A percentile compares a stretch with the other conserved stretches of the same genome.
Evolutionary conservation across 2,329 filamentous ascomycete species (phyloP).

Genomic region (Scedosporium minutisporum): DNA sequence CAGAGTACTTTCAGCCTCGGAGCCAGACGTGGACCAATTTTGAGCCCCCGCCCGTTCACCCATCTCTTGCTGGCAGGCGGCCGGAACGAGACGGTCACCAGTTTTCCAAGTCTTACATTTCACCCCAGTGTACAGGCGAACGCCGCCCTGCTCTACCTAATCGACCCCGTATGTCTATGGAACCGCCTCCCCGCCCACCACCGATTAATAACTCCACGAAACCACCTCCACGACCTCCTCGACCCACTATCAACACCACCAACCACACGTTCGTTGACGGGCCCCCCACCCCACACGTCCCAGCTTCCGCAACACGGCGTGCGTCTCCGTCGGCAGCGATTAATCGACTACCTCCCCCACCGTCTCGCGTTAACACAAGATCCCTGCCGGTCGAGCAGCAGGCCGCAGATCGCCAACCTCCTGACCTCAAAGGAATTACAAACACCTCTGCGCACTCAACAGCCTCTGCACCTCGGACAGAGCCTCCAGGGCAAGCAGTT

Average conservation of each 20-base stretch:
- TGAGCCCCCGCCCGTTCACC: conserved; percentile 44
- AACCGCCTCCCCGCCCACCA: conserved; percentile 14
- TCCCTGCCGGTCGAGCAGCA: neutral
- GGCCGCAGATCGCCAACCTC: neutral
- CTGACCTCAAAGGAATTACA: neutral
- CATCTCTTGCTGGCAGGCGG: neutral
- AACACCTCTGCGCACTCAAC: neutral
- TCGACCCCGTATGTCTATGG: conserved; percentile 29
- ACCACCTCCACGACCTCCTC: conserved; percentile 19
- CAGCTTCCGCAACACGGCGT: conserved; percentile 17
- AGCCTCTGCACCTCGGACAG: conserved; percentile 13
- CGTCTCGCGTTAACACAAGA: conserved; percentile 16
- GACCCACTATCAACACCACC: conserved; percentile 2
- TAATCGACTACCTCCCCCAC: conserved; percentile 11
- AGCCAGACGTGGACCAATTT: conserved; percentile 20
- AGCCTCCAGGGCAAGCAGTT: conserved; percentile 40
- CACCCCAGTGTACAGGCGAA: conserved; percentile 33
- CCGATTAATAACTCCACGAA: conserved; percentile 16
- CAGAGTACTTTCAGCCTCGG: conserved; percentile 14
- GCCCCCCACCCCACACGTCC: conserved; percentile 13
- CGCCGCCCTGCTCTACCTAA: conserved; percentile 37
- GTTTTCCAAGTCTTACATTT: conserved; percentile 22
- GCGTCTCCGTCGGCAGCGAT: conserved; percentile 10
- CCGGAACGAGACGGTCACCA: neutral
- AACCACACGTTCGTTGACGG: conserved; percentile 6